A percentile compares a stretch with the other conserved stretches of the same genome.
Evolutionary conservation across 257 asterid species (phyloP).

Genomic region (Primulina tabacum): DNA sequence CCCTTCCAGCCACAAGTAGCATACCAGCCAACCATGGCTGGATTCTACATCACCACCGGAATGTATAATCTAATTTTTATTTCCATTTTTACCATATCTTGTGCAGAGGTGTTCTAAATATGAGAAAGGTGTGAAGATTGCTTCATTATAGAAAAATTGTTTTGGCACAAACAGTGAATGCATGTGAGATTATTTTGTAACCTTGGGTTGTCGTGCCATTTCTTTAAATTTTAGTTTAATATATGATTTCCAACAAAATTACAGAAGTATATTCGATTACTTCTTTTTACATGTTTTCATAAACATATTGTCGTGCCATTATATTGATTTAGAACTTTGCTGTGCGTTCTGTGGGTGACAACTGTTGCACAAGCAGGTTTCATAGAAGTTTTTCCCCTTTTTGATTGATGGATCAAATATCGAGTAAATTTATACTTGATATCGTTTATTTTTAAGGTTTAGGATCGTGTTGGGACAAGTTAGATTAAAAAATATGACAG

Average conservation of each 20-base stretch:
- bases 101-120: background rate
- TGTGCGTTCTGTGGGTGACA: background rate
- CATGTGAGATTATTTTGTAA: background rate
- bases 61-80: no score
- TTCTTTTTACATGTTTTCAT: background rate
- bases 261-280: background rate
- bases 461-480: no score
- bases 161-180: background rate
- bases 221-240: background rate
- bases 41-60: background rate
- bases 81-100: background rate
- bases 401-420: no score
- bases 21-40: background rate
- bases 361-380: background rate
- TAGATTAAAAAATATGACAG: no score
- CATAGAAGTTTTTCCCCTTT: no score
- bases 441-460: no score
- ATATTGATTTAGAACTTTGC: background rate
- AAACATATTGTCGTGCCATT: background rate
- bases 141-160: background rate
- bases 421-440: no score
- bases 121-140: background rate
- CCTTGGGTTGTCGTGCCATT: background rate
- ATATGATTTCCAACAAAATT: background rate
- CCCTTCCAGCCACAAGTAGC: constrained; percentile 51